Percentiles rank a stretch among this genome's conserved stretches.
Conservation (phyloP, 2,329 filamentous ascomycete species). For the Xylaria sp. region DNA sequence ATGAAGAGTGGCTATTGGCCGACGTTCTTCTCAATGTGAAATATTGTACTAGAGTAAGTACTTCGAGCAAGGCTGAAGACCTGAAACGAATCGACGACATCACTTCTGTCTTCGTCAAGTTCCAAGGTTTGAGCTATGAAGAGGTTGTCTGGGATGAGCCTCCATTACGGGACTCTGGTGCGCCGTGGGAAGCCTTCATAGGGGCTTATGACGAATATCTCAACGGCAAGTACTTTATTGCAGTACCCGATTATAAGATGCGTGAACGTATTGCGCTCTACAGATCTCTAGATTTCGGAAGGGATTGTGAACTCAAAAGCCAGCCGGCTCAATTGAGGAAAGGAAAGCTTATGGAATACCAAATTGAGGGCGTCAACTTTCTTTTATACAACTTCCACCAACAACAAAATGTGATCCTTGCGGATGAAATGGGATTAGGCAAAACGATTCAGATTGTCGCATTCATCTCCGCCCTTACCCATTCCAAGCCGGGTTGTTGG, state of each 20-base stretch:
- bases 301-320: constrained; percentile 70
- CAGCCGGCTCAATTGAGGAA: constrained; percentile 80
- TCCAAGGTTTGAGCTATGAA: constrained; percentile 90
- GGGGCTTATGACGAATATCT: constrained; percentile 89
- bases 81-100: constrained; percentile 77
- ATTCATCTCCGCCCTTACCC: constrained; percentile 77
- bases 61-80: constrained; percentile 74
- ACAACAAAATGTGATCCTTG: constrained; percentile 86
- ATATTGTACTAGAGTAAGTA: constrained; percentile 61
- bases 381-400: constrained; percentile 89
- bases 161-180: constrained; percentile 70
- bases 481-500: constrained; percentile 78
- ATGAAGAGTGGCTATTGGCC: constrained; percentile 83
- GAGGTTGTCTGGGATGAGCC: constrained; percentile 91
- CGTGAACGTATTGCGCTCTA: constrained; percentile 74
- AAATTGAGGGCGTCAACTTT: constrained; percentile 94
- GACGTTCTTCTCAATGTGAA: constrained; percentile 90
- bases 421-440: constrained; percentile 97
- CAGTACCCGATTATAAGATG: constrained; percentile 67
- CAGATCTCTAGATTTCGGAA: constrained; percentile 71
- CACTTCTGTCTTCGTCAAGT: constrained; percentile 83
- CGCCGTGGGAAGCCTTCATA: constrained; percentile 81
- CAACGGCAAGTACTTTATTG: constrained; percentile 75
- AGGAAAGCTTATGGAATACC: constrained; percentile 91
- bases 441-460: constrained; percentile 96